Base-by-base conservation (phyloP, 2,329 filamentous ascomycete species). In the Grosmannia penicillata region DNA sequence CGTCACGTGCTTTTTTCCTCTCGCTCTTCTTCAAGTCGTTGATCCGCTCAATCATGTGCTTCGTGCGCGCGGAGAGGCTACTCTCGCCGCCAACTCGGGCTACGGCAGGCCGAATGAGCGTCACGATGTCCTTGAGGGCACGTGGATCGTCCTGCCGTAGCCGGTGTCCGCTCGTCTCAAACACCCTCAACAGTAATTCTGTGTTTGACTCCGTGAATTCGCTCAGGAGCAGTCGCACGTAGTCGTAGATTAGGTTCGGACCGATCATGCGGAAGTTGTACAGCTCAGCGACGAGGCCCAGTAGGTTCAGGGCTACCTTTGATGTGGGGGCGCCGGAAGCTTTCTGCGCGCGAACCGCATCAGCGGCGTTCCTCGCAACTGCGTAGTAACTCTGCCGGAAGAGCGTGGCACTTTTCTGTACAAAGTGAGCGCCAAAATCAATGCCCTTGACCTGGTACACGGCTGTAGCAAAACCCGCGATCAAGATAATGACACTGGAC, bases 11-110 rank as follows among this genome's bases (percentile, higher is more conserved):
- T 13, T 78, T 76, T 57, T 89, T 95, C 52, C 87, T 70, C 43
- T 84, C 84, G 59, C 91, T 95, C 63, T 93, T 94, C 56, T 94
- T 94, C 23, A 98, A 67, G 50, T 94, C 84, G 42, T 82, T 85
- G 56, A 98, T 94, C 1, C 82, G 91, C 52, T 96, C 89, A 37
- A 98, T 82, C 87, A 96, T 96, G 59, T 95, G 95, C 48, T 82
- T 93, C 1, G 89, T 95, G 40, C 91, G 78, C 9, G 87, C 82
- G 2, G 86, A 89, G 22, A 94, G 63, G 17, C 76, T 80, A 11
- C 65, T 63, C 49, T 82, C 75, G 5, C 81, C 82, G 26, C 42
- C 40, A 3, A 70, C 62, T 43, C 74, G 76, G 1, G 73, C 65
- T 3, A 87, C 72, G 1, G 78, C 75, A 18, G 78, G 76, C 46